Percentiles rank a stretch among this genome's conserved stretches.
These are phyloP conservation scores for Phialophora macrospora DNA, from an alignment of 2,329 filamentous ascomycete species.

Conservation along the genomic window DNA sequence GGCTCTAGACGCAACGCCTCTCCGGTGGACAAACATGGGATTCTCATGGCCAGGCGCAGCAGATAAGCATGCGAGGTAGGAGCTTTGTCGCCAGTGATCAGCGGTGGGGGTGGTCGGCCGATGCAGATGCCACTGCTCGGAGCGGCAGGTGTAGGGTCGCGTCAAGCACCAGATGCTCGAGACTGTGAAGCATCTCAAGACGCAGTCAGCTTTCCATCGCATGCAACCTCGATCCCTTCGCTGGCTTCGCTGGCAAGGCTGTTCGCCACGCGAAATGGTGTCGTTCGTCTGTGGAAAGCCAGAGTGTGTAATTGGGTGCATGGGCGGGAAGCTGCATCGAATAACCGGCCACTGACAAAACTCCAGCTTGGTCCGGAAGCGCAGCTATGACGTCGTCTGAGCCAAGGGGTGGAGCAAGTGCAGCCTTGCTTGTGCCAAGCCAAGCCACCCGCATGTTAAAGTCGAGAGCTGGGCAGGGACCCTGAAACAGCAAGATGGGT, in stretches of 20 bases:
- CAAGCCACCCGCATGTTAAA: slow-evolving; percentile 16
- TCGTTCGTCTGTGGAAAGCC: not conserved
- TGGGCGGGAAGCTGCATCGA: not conserved
- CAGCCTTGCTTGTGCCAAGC: slow-evolving; percentile 37
- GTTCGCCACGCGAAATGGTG: not conserved
- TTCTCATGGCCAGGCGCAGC: not conserved
- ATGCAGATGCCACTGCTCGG: not conserved
- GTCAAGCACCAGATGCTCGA: not conserved
- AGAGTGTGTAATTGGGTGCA: not conserved
- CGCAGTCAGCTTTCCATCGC: not conserved
- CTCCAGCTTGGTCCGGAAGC: not conserved
- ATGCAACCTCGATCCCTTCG: not conserved
- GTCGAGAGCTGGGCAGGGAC: not conserved
- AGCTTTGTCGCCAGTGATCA: slow-evolving; percentile 8
- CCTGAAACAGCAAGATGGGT: not conserved
- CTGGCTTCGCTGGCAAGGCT: not conserved
- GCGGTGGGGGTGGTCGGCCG: not conserved
- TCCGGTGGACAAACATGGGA: not conserved
- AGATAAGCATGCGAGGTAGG: slow-evolving; percentile 11
- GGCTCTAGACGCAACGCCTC: slow-evolving; percentile 24
- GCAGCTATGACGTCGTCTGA: slow-evolving; percentile 4
- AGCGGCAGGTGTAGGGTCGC: not conserved
- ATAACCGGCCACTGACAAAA: not conserved
- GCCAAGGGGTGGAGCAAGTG: not conserved
- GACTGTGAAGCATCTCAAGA: not conserved